phyloP scores from a whole-genome alignment of 805 yeast genomes.

The Kazachstania viticola region DNA sequence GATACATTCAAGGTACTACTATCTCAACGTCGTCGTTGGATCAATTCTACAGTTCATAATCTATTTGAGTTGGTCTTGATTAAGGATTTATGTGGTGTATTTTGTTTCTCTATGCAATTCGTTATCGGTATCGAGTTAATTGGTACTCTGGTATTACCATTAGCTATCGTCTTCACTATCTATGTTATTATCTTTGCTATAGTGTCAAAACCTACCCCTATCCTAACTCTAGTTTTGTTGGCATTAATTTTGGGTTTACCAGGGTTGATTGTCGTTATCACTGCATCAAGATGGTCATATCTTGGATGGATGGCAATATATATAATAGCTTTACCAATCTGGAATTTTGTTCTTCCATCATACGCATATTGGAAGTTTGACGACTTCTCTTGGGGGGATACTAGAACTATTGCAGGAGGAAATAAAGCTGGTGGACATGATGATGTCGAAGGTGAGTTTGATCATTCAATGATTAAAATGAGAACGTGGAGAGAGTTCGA shows the following conservation, averaged over 20 bases:
- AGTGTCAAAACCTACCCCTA: conserved; percentile 63
- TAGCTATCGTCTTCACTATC: conserved; percentile 72
- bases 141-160: conserved; percentile 82
- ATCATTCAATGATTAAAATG: conserved; percentile 82
- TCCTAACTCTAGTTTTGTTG: conserved; percentile 62
- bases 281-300: conserved; percentile 65
- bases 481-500: conserved; percentile 93
- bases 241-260: conserved; percentile 79
- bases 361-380: conserved; percentile 93
- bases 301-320: conserved; percentile 72
- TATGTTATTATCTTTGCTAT: conserved; percentile 68
- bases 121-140: conserved; percentile 72
- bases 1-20: conserved; percentile 63
- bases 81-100: conserved; percentile 84
- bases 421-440: conserved; percentile 34
- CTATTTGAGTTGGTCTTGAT: conserved; percentile 78
- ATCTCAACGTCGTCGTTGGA: conserved; percentile 95
- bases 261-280: conserved; percentile 66
- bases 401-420: conserved; percentile 66
- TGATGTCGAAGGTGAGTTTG: conserved; percentile 76
- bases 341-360: conserved; percentile 82
- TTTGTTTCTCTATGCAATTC: conserved; percentile 92
- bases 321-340: conserved; percentile 72
- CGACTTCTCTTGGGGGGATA: conserved; percentile 95
- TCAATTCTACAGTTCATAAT: conserved; percentile 88